These are phyloP conservation scores for Rhynchosporium secalis DNA, from an alignment of 2,329 filamentous ascomycete genomes.

Conservation along the genomic window DNA sequence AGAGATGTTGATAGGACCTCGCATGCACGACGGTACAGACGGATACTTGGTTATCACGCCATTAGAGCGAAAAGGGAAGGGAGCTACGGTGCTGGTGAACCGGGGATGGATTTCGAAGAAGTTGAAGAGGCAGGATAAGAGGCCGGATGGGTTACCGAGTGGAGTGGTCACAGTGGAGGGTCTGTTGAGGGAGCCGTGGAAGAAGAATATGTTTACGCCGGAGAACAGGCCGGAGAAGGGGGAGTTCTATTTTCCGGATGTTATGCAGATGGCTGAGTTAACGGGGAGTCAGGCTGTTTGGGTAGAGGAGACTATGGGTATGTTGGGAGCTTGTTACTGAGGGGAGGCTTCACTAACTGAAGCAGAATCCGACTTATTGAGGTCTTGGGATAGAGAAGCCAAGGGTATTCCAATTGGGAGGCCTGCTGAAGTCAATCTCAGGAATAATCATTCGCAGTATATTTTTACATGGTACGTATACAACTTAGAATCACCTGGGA, in stretches of 20 bases:
- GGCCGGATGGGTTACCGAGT: conserved; percentile 64
- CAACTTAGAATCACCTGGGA: background rate
- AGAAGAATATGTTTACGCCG: conserved; percentile 98
- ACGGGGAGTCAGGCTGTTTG: conserved; percentile 85
- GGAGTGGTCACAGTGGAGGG: conserved; percentile 81
- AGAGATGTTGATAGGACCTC: conserved; percentile 94
- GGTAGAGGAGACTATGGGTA: conserved; percentile 95
- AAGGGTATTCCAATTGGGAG: conserved; percentile 89
- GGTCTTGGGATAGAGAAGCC: conserved; percentile 70
- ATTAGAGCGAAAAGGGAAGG: conserved; percentile 66
- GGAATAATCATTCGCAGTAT: conserved; percentile 97
- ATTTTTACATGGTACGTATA: conserved; percentile 91
- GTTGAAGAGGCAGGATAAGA: conserved; percentile 61
- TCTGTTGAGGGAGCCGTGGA: conserved; percentile 83
- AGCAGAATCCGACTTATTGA: conserved; percentile 75
- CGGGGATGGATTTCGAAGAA: conserved; percentile 89
- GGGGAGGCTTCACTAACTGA: background rate
- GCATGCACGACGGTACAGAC: conserved; percentile 84
- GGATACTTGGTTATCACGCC: conserved; percentile 92
- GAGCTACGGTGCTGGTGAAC: conserved; percentile 79
- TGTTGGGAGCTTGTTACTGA: conserved; percentile 5
- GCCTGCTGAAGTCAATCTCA: conserved; percentile 83
- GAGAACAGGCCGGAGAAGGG: conserved; percentile 80
- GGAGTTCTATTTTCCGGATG: conserved; percentile 94
- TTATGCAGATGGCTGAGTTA: conserved; percentile 82